Evolutionary conservation across 352 stramenopile species (phyloP).

Genomic region (Phytophthora cactorum): DNA sequence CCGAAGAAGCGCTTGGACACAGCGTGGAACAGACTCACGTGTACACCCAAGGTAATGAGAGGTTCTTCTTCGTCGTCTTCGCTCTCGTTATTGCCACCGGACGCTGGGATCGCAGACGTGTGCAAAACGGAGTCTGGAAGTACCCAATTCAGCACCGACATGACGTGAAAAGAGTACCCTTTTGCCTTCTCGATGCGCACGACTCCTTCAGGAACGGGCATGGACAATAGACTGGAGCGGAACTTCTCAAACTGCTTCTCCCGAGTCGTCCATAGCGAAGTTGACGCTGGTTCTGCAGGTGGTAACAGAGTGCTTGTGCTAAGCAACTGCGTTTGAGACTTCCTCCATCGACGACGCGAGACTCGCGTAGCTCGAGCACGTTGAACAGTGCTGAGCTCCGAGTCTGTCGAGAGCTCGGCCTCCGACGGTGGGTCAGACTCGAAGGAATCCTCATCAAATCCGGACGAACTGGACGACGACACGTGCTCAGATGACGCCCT

Average conservation of each 20-base stretch:
- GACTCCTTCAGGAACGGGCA: constrained; percentile 67
- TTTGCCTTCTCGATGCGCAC: constrained; percentile 61
- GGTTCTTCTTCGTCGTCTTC: constrained; percentile 54
- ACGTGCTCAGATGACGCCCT: constrained; percentile 11
- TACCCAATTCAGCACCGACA: constrained; percentile 73
- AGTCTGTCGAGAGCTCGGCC: constrained; percentile 21
- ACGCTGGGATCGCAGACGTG: constrained; percentile 32
- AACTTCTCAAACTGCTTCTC: constrained; percentile 86
- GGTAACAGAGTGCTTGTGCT: constrained; percentile 24
- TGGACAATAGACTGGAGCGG: constrained; percentile 58
- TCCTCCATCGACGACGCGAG: constrained; percentile 27
- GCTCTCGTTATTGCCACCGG: constrained; percentile 30
- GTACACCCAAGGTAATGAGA: constrained; percentile 70
- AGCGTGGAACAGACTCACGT: constrained; percentile 92
- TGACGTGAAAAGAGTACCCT: constrained; percentile 69
- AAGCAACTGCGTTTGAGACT: constrained; percentile 2
- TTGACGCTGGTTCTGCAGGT: constrained; percentile 24
- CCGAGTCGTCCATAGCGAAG: constrained; percentile 57
- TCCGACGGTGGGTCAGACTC: constrained; percentile 24
- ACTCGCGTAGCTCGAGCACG: constrained; percentile 18
- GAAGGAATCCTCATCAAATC: constrained; percentile 14
- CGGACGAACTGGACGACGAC: constrained; percentile 26
- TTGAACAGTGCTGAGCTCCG: constrained; percentile 15
- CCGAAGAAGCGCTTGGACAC: constrained; percentile 91
- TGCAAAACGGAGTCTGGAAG: constrained; percentile 60